Conservation (phyloP, 2,329 filamentous ascomycete species). For the Ampelomyces quisqualis region DNA sequence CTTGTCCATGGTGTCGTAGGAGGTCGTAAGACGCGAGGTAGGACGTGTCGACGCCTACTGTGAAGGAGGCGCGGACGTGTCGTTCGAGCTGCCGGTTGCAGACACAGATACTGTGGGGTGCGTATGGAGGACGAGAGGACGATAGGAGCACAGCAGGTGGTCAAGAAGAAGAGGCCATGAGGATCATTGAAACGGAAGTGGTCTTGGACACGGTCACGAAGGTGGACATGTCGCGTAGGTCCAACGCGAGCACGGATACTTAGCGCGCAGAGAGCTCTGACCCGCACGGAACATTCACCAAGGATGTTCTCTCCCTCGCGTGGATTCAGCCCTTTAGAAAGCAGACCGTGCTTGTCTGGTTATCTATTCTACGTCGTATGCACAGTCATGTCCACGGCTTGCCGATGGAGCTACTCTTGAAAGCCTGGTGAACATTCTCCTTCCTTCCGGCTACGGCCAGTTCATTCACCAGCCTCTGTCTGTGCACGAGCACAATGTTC, state of each 20-base stretch:
- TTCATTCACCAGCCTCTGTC: conserved; percentile 24
- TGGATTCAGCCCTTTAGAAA: too few species aligned
- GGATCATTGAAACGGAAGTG: conserved; percentile 37
- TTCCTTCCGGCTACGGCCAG: conserved; percentile 13
- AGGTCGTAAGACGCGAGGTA: conserved; percentile 30
- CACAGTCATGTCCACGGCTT: too few species aligned
- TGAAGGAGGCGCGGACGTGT: conserved; percentile 24
- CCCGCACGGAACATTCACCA: conserved; percentile 24
- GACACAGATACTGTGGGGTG: conserved; percentile 16
- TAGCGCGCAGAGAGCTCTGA: conserved; percentile 25
- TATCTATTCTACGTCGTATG: too few species aligned
- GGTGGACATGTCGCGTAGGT: conserved; percentile 16
- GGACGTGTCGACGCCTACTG: conserved; percentile 30
- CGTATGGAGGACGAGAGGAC: conserved; percentile 16
- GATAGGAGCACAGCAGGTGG: conserved; percentile 22
- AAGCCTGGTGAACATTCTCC: conserved; percentile 2
- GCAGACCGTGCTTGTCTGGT: too few species aligned
- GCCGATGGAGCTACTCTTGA: background rate
- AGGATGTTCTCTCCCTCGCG: conserved; percentile 14
- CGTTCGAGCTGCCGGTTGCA: conserved; percentile 25
- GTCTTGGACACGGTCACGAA: conserved; percentile 27
- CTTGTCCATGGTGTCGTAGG: conserved; percentile 35
- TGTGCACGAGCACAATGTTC: conserved; percentile 33
- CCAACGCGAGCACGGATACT: conserved; percentile 21
- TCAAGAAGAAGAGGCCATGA: conserved; percentile 40